These are phyloP conservation scores for Phaeotremella fagi DNA, from an alignment of 768 basidiomycete species.

Conservation along the genomic window DNA sequence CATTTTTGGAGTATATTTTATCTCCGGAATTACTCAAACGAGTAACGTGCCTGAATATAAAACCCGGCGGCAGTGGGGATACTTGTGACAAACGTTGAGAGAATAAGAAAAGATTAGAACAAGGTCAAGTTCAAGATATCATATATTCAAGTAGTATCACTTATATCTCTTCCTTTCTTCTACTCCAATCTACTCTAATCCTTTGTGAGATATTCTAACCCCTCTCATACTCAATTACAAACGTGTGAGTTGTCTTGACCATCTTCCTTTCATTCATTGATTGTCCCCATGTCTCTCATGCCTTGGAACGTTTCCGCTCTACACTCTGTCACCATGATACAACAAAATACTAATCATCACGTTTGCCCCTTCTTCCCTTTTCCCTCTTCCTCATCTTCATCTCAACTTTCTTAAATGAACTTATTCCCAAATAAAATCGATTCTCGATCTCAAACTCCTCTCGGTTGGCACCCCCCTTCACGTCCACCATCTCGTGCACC, in stretches of 20 bases:
- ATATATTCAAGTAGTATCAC: not conserved
- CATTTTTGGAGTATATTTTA: too few relatives aligned
- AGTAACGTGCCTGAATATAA: too few relatives aligned
- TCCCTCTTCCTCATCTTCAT: not conserved
- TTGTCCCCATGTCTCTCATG: too few relatives aligned
- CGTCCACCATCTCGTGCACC: slow-evolving; percentile 13
- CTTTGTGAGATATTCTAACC: not conserved
- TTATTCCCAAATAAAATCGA: too few relatives aligned
- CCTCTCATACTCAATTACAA: not conserved
- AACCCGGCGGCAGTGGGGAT: slow-evolving; percentile 1
- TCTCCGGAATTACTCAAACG: too few relatives aligned
- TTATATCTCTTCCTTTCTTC: not conserved
- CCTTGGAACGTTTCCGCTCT: too few relatives aligned
- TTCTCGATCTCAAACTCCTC: too few relatives aligned
- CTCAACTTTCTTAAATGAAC: too few relatives aligned
- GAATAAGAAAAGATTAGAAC: not conserved
- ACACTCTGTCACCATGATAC: too few relatives aligned
- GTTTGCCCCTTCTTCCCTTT: not conserved
- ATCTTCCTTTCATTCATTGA: not conserved
- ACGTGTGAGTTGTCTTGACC: not conserved
- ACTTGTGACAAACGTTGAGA: not conserved
- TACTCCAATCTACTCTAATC: not conserved
- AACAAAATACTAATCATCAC: not conserved
- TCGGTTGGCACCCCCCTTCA: not conserved
- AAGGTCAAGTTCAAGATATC: too few relatives aligned